These are phyloP conservation scores for Eucalyptus sp. DNA, from an alignment of 345 rosid species.

Conservation along the genomic window DNA sequence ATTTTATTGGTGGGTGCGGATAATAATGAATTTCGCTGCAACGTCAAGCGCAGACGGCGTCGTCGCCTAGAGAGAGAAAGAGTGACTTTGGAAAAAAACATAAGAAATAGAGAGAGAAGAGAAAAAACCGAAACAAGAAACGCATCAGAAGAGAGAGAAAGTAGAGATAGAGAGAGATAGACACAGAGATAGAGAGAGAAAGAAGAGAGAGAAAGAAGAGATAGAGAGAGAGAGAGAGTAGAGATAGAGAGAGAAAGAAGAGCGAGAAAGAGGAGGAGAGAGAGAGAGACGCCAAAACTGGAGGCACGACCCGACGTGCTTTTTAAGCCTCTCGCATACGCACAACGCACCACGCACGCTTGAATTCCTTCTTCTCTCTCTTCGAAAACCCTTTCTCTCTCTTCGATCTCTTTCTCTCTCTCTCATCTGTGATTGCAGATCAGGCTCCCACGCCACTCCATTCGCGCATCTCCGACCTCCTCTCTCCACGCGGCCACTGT, in stretches of 20 bases:
- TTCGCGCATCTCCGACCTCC: neutral
- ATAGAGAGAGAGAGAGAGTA: neutral
- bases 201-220: neutral
- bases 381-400: neutral
- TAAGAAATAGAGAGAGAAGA: too few relatives aligned
- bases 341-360: neutral
- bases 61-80: neutral
- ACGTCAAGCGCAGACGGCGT: neutral
- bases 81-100: neutral
- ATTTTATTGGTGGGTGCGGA: neutral
- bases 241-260: neutral
- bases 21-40: neutral
- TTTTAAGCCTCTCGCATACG: neutral
- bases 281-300: conserved; percentile 1
- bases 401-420: neutral
- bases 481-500: neutral
- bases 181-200: neutral
- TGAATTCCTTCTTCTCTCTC: neutral
- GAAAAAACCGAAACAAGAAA: neutral
- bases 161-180: neutral
- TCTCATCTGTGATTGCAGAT: conserved; percentile 8
- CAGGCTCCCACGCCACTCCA: neutral
- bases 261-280: neutral
- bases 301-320: neutral
- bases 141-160: neutral